phyloP scores from a whole-genome alignment of 441 rosid species.

The Populus hybrid region DNA sequence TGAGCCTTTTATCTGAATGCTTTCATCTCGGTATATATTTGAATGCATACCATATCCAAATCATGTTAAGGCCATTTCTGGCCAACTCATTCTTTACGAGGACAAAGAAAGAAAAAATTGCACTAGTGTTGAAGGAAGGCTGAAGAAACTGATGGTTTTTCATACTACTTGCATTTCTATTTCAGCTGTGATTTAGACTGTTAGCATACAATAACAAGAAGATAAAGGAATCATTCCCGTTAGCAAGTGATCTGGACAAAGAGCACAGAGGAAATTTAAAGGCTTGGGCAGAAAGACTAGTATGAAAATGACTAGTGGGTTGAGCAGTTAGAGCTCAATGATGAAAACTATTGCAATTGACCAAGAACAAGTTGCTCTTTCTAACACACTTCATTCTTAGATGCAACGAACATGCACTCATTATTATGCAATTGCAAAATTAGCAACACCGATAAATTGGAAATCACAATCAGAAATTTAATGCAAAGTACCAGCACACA shows the following conservation, averaged over 20 bases:
- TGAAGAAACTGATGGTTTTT: not conserved
- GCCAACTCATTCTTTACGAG: not conserved
- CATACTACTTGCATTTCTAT: not conserved
- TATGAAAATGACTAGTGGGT: not conserved
- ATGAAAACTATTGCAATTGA: not conserved
- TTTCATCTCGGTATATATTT: not conserved
- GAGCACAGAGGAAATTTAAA: not conserved
- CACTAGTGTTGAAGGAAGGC: not conserved
- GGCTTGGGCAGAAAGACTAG: not conserved
- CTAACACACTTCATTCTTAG: not conserved
- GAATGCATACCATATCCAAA: not conserved
- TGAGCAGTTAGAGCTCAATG: not conserved
- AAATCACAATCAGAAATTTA: not conserved
- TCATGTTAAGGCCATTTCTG: not conserved
- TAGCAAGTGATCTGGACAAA: not conserved
- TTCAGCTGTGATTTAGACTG: not conserved
- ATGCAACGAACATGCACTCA: not conserved
- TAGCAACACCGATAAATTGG: not conserved
- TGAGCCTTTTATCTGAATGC: not conserved
- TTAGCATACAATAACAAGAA: not conserved
- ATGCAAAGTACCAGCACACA: not conserved
- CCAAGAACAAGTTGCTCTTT: not conserved
- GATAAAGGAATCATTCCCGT: not conserved
- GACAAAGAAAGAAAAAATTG: not conserved
- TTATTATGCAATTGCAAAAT: not conserved